Conservation (phyloP, 2,329 filamentous ascomycete species). For the Colletotrichum sansevieriae region DNA sequence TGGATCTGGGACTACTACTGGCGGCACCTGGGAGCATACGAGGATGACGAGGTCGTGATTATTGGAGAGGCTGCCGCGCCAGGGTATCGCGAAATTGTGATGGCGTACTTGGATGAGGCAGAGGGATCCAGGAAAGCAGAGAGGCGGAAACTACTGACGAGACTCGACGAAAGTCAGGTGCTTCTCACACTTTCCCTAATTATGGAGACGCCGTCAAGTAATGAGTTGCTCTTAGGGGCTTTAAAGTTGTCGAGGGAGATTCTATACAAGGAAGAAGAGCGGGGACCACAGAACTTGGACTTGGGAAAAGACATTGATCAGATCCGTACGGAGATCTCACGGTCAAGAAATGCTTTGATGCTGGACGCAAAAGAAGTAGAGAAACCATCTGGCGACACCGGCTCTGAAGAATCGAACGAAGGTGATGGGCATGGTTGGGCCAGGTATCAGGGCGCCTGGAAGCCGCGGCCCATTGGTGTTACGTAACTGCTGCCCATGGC, state of each 20-base stretch:
- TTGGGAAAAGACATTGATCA: constrained; percentile 45
- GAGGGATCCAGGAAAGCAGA: constrained; percentile 46
- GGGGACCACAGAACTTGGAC: constrained; percentile 17
- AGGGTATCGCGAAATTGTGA: constrained; percentile 52
- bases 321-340: constrained; percentile 43
- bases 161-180: constrained; percentile 54
- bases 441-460: constrained; percentile 66
- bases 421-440: constrained; percentile 58
- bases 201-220: constrained; percentile 56
- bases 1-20: constrained; percentile 97
- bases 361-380: constrained; percentile 26
- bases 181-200: constrained; percentile 56
- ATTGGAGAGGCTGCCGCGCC: constrained; percentile 27
- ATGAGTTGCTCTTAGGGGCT: constrained; percentile 58
- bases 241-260: constrained; percentile 60
- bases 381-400: constrained; percentile 23
- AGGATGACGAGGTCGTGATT: constrained; percentile 1
- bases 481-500: constrained; percentile 50
- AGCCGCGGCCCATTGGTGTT: constrained; percentile 69
- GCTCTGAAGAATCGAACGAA: constrained; percentile 32
- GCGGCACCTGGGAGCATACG: constrained; percentile 61
- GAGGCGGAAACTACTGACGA: constrained; percentile 50
- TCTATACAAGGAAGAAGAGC: constrained; percentile 46
- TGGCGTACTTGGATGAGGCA: constrained; percentile 55
- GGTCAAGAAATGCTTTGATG: constrained; percentile 25